These are phyloP conservation scores for Podaxis sp. DNA, from an alignment of 768 basidiomycete species.

Conservation along the genomic window DNA sequence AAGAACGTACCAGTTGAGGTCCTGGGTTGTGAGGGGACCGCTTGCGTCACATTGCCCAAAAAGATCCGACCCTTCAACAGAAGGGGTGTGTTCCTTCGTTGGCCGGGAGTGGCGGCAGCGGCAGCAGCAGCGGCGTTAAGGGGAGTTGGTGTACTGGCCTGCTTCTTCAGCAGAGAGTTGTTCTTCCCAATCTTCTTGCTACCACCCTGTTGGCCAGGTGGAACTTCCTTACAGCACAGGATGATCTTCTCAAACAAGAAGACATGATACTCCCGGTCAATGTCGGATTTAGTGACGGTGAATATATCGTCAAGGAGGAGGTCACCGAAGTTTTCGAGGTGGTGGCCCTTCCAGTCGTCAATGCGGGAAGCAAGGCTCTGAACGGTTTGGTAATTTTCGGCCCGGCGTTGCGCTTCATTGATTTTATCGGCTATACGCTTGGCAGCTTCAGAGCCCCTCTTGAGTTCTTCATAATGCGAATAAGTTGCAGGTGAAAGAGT, in stretches of 20 bases:
- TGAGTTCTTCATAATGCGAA: slow-evolving; percentile 76
- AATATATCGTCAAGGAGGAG: slow-evolving; percentile 95
- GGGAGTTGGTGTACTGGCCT: slow-evolving; percentile 48
- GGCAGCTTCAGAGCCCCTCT: slow-evolving; percentile 79
- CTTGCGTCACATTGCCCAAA: slow-evolving; percentile 91
- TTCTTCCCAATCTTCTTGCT: slow-evolving; percentile 78
- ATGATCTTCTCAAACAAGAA: slow-evolving; percentile 99
- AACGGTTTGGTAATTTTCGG: slow-evolving; percentile 90
- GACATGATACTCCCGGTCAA: slow-evolving; percentile 97
- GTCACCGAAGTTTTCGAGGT: slow-evolving; percentile 90
- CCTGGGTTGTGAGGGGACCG: slow-evolving; percentile 59
- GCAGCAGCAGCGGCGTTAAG: slow-evolving; percentile 42
- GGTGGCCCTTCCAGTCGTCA: slow-evolving; percentile 99
- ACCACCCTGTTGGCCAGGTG: slow-evolving; percentile 42
- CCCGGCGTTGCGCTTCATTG: slow-evolving; percentile 91
- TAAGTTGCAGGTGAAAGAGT: slow-evolving; percentile 63
- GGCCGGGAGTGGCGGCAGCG: slow-evolving; percentile 45
- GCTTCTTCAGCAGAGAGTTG: slow-evolving; percentile 89
- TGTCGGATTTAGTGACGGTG: slow-evolving; percentile 92
- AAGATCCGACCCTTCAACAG: slow-evolving; percentile 96
- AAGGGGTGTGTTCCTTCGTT: slow-evolving; percentile 78
- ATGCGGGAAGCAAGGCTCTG: slow-evolving; percentile 83
- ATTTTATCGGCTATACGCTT: slow-evolving; percentile 94
- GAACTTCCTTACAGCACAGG: slow-evolving; percentile 95
- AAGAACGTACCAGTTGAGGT: slow-evolving; percentile 56